These are phyloP conservation scores for Cladosporium phlei DNA, from an alignment of 2,329 filamentous ascomycete species.

Conservation along the genomic window DNA sequence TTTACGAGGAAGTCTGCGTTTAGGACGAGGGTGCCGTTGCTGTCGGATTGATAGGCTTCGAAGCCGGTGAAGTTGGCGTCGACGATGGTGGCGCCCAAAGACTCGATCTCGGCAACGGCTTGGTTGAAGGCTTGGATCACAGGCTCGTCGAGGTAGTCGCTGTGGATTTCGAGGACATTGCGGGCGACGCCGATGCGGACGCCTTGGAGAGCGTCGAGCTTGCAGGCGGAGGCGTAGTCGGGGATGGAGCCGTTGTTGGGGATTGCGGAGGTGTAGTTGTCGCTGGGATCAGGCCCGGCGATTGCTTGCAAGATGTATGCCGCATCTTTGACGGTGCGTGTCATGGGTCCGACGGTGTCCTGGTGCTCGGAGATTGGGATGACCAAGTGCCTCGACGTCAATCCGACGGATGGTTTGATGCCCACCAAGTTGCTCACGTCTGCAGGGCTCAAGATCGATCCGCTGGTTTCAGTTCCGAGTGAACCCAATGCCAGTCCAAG, in stretches of 20 bases:
- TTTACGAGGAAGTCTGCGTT: constrained; percentile 57
- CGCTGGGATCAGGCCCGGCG: constrained; percentile 47
- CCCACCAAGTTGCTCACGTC: constrained; percentile 59
- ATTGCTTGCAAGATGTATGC: constrained; percentile 57
- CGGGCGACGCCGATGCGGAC: constrained; percentile 61
- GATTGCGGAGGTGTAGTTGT: constrained; percentile 57
- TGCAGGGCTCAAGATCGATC: constrained; percentile 58
- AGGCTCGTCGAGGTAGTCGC: constrained; percentile 33
- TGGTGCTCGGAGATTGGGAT: constrained; percentile 59
- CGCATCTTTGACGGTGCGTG: constrained; percentile 55
- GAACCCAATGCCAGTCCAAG: constrained; percentile 56
- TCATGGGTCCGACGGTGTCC: constrained; percentile 55
- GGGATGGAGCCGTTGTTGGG: constrained; percentile 60
- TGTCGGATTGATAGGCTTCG: constrained; percentile 39
- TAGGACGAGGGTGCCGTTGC: constrained; percentile 44
- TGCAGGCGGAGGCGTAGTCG: constrained; percentile 40
- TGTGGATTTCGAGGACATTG: constrained; percentile 48
- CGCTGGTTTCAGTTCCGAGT: constrained; percentile 60
- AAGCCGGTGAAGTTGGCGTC: constrained; percentile 56
- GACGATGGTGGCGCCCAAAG: constrained; percentile 57
- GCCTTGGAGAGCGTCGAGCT: constrained; percentile 45
- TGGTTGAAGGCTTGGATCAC: constrained; percentile 53
- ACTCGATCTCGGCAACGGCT: constrained; percentile 49
- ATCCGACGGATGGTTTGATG: constrained; percentile 63
- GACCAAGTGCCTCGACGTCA: constrained; percentile 58